Evolutionary conservation across 2,329 filamentous ascomycete species (phyloP), one percentile per base, ranked within the genome.

Genomic region (Calonectria pseudoturangicola): DNA sequence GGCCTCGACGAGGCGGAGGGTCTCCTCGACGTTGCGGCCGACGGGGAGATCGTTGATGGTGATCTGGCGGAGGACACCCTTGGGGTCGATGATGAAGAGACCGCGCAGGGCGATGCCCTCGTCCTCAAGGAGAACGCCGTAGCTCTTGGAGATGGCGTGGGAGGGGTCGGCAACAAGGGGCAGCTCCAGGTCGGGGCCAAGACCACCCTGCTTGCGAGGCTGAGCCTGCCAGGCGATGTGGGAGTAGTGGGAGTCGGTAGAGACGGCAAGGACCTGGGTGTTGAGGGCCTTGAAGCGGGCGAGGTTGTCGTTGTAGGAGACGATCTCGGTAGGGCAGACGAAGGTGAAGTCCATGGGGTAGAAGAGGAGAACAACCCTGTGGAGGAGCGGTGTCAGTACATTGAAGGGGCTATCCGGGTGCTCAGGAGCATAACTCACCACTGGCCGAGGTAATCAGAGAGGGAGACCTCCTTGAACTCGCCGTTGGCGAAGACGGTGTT

Each of bases 311-410:
- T 89, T 90, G 85, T 90, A 93, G 79, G 91, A 90, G 79, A 91
- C 88, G 84, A 93, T 92, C 84, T 93, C 90, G 81, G 89, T 91
- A 28, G 90, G 90, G 86, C 91, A 93, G 81, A 93, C 90, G 77
- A 92, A 93, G 77, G 91, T 92, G 88, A 91, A 93, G 79, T 92
- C 91, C 85, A 92, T 91, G 70, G 91, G 91, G 82, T 92, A 90
- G 86, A 93, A 93, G 76, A 90, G 88, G 41, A 93, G 89, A 77
- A 92, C 86, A 71, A 92, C 88, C 91, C 91, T 87, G 13, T 87
- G 21, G 13, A 27, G 33, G 15, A 60, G 48, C 25, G 15, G n/a
- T 41, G 36, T 60, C 18, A 41, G 33, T 13, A 60, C n/a, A 25
- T 48, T 41, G 4, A 48, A 48, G 12, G 43, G 43, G n/a, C n/a